These are phyloP conservation scores for Coemansia sp. DNA, from an alignment of 192 early-diverging fungal genomes.

Conservation along the genomic window DNA sequence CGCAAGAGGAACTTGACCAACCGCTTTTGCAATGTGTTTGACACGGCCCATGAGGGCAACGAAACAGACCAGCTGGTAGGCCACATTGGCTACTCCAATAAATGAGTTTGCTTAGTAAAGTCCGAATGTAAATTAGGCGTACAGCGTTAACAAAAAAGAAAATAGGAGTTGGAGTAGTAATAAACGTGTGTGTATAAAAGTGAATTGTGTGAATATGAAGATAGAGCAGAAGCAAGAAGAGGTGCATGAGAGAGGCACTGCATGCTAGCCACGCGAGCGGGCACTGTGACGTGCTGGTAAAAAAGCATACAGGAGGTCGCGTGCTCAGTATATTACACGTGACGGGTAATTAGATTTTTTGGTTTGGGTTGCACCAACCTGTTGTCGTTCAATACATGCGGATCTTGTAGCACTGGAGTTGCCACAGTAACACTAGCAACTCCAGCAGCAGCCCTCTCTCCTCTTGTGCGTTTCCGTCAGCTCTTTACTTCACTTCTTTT, in stretches of 20 bases:
- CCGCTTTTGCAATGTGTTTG: conserved; percentile 78
- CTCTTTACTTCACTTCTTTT: not conserved
- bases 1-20: conserved; percentile 81
- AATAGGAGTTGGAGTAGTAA: conserved; percentile 4
- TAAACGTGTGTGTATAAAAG: conserved; percentile 2
- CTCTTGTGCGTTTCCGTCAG: not conserved
- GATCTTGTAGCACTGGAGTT: not conserved
- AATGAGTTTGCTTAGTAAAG: not conserved
- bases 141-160: not conserved
- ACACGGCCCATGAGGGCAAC: conserved; percentile 58
- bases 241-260: not conserved
- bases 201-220: not conserved
- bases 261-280: not conserved
- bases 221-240: not conserved
- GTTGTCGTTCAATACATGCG: not conserved
- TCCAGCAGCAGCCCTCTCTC: not conserved
- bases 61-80: conserved; percentile 51
- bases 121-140: not conserved
- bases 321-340: conserved; percentile 21
- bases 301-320: conserved; percentile 18
- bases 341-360: not conserved
- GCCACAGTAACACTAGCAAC: not conserved
- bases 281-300: conserved; percentile 2
- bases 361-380: conserved; percentile 1
- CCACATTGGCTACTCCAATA: conserved; percentile 36